Conservation (phyloP, 1,284 basidiomycete species). For the Blastosporella zonata region DNA sequence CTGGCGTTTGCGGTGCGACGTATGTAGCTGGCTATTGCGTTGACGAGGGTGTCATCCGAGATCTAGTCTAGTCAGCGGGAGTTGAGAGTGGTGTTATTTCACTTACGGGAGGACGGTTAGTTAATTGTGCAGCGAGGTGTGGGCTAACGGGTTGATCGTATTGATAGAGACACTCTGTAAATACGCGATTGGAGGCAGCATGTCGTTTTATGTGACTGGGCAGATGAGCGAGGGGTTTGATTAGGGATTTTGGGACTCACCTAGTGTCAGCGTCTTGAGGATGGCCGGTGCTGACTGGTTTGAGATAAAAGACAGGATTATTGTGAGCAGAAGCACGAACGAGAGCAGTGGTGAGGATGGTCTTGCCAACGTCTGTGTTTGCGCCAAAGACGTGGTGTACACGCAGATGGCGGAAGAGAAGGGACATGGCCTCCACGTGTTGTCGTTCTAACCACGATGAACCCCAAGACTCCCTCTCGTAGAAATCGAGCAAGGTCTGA, state of each 20-base stretch:
- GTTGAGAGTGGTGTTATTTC: too few relatives aligned
- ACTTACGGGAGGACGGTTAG: constrained; percentile 25
- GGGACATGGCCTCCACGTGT: constrained; percentile 34
- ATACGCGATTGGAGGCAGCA: constrained; percentile 37
- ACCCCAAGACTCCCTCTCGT: constrained; percentile 63
- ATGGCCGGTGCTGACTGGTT: constrained; percentile 88
- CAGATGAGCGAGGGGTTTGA: too few relatives aligned
- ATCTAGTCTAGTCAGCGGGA: too few relatives aligned
- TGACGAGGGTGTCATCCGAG: constrained; percentile 68
- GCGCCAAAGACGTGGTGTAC: constrained; percentile 90
- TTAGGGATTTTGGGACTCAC: too few relatives aligned
- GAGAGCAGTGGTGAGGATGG: constrained; percentile 82
- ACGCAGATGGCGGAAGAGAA: constrained; percentile 75
- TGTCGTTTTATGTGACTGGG: constrained; percentile 65
- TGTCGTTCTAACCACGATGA: constrained; percentile 9
- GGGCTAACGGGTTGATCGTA: constrained; percentile 92
- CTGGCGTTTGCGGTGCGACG: constrained; percentile 42
- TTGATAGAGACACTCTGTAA: constrained; percentile 75
- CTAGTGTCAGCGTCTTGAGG: constrained; percentile 82
- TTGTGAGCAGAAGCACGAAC: constrained; percentile 65
- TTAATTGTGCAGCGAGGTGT: constrained; percentile 79
- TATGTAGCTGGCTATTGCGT: constrained; percentile 65
- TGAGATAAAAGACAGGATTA: constrained; percentile 75
- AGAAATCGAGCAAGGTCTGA: constrained; percentile 65
- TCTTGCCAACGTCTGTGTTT: constrained; percentile 93